phyloP scores from a whole-genome alignment of 495 filamentous ascomycete species.

The Aspergillus steynii region DNA sequence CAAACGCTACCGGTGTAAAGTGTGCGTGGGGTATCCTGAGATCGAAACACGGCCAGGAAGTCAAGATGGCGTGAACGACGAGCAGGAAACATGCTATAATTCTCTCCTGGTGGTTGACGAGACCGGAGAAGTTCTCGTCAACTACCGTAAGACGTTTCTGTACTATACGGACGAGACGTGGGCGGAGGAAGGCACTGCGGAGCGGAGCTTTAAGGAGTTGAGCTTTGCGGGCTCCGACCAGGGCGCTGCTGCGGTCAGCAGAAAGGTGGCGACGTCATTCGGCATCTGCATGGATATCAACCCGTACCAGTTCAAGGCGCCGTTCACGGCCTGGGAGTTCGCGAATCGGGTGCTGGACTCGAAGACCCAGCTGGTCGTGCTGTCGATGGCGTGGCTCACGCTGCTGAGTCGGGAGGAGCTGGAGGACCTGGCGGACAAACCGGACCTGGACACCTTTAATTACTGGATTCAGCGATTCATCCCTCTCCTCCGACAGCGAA shows the following conservation, averaged over 20 bases:
- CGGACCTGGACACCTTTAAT: slow-evolving; percentile 76
- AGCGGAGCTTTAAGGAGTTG: slow-evolving; percentile 48
- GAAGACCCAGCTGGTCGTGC: slow-evolving; percentile 68
- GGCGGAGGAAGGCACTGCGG: slow-evolving; percentile 72
- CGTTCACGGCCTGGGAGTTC: slow-evolving; percentile 82
- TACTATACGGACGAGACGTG: slow-evolving; percentile 93
- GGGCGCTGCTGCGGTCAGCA: slow-evolving; percentile 8
- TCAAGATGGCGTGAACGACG: slow-evolving; percentile 8
- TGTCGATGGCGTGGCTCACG: slow-evolving; percentile 90
- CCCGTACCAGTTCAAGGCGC: slow-evolving; percentile 75
- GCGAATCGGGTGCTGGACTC: slow-evolving; percentile 71
- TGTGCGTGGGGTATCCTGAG: slow-evolving; percentile 92
- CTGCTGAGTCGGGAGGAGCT: slow-evolving; percentile 46
- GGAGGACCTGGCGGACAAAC: slow-evolving; percentile 50
- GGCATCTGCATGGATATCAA: slow-evolving; percentile 82
- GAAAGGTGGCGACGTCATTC: slow-evolving; percentile 60
- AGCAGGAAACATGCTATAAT: slow-evolving; percentile 66
- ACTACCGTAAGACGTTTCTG: slow-evolving; percentile 89
- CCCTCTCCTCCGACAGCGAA: slow-evolving; percentile 61
- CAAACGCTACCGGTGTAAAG: slow-evolving; percentile 68
- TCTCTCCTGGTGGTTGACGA: slow-evolving; percentile 77
- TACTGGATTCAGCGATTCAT: slow-evolving; percentile 89
- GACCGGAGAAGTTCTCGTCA: slow-evolving; percentile 66
- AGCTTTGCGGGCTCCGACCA: slow-evolving; percentile 22
- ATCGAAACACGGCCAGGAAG: slow-evolving; percentile 27